phyloP scores from a whole-genome alignment of 169 alveolate genomes.

The Plasmodium cynomolgi region DNA sequence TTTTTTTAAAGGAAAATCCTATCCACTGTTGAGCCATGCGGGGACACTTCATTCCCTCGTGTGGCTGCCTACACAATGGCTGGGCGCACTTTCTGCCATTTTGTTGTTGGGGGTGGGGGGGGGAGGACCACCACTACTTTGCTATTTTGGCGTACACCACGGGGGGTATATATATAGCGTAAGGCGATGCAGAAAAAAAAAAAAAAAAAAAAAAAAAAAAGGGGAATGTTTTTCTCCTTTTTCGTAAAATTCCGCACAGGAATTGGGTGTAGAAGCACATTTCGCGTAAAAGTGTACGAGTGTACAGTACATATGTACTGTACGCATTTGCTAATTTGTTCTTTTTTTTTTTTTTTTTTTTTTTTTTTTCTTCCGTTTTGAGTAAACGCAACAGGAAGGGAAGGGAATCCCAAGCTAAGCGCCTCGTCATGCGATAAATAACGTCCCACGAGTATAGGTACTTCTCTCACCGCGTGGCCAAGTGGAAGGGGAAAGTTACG shows the following conservation, averaged over 20 bases:
- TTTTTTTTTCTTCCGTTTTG: slow-evolving; percentile 1
- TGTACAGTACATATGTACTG: no score
- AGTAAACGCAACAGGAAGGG: neutral
- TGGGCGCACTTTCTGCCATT: neutral
- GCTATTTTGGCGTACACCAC: neutral
- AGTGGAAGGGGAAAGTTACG: neutral
- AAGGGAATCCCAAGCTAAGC: neutral
- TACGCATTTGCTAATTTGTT: neutral
- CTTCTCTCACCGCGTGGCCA: neutral
- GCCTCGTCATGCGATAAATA: neutral
- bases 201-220: no score
- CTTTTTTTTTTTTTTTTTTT: slow-evolving; percentile 1
- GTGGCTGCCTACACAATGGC: neutral
- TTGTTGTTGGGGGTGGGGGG: neutral
- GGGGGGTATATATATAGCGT: neutral
- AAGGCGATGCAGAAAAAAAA: neutral
- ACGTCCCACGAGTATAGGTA: neutral
- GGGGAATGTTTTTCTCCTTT: neutral
- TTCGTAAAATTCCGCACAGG: neutral
- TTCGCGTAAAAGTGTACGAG: neutral
- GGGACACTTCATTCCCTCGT: neutral
- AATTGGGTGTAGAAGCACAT: neutral
- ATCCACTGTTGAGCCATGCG: neutral
- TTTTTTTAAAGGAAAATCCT: neutral
- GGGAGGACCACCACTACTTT: neutral